phyloP scores from a whole-genome alignment of 164 flowering plant species.

The Vitis labrusca region DNA sequence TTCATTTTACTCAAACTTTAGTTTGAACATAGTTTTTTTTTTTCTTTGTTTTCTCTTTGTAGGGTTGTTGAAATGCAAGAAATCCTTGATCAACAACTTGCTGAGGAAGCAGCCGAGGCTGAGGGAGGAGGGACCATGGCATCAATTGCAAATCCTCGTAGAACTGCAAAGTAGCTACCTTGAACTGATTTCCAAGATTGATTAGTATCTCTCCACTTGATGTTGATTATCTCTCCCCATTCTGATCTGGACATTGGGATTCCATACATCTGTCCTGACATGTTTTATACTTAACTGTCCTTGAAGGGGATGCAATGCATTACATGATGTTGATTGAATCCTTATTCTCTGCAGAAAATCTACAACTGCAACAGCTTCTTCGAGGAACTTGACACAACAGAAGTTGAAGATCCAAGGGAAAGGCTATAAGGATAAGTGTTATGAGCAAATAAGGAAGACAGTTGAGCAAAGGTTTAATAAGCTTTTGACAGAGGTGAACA shows the following conservation, averaged over 20 bases:
- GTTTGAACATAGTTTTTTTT: too few relatives aligned
- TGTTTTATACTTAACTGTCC: too few relatives aligned
- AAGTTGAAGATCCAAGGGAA: constrained; percentile 86
- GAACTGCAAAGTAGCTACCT: constrained; percentile 69
- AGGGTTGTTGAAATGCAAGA: constrained; percentile 99
- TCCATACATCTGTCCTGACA: too few relatives aligned
- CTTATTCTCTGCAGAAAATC: constrained; percentile 50
- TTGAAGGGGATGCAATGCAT: not conserved
- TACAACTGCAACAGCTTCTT: constrained; percentile 50
- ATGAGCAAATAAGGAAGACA: constrained; percentile 83
- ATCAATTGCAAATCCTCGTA: constrained; percentile 76
- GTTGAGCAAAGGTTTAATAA: constrained; percentile 83
- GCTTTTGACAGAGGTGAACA: constrained; percentile 3
- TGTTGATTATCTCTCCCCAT: too few relatives aligned
- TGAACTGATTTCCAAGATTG: not conserved
- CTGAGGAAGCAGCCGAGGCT: constrained; percentile 99
- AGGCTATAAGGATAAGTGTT: constrained; percentile 96
- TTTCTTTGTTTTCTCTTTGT: constrained; percentile 3
- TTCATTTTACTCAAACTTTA: too few relatives aligned
- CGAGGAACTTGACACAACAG: constrained; percentile 60
- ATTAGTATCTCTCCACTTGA: not conserved
- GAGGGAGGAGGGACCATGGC: constrained; percentile 93
- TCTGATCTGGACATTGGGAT: too few relatives aligned
- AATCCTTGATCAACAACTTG: constrained; percentile 88
- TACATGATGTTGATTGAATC: not conserved